Evolutionary conservation across 2,329 filamentous ascomycete species (phyloP), one percentile per base, ranked within the genome.

Genomic region (Amylocarpus encephaloides): DNA sequence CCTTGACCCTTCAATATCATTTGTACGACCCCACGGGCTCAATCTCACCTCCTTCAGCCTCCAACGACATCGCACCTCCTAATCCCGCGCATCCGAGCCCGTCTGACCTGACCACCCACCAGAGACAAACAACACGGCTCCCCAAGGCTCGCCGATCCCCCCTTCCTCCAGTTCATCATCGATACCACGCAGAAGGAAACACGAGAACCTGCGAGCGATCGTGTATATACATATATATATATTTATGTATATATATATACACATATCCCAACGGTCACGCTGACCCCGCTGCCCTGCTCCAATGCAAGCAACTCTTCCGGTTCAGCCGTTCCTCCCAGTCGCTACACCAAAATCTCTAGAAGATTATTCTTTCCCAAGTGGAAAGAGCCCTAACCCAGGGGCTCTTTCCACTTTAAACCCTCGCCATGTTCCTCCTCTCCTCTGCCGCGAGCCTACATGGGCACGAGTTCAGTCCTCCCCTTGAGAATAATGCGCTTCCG

Each of bases 391-490:
- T 38, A 35, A 46, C 56, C 18, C 5, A 58, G 55, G 52, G 48
- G 51, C 45, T 50, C 43, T 49, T 59, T 59, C 57, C 53, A 22
- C 47, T 32, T 47, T 40, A 43, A 52, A 6, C 30, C n/a, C 12
- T 47, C 52, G 62, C 39, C 41, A 66, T 66, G 64, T 60, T 66
- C 41, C 43, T 66, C 29, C 61, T 65, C 46, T 62, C 58, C 6
- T 46, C 36, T 12, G 64, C 58, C 35, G 57, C 60, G 36, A 54
- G 51, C 30, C 54, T 63, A 34, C 64, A 64, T 42, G 51, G 52
- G 5, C 63, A 65, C 54, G 63, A 65, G 46, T 66, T 55, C 13
- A 52, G 36, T 49, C 40, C 40, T 15, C 49, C 59, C 51, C 10
- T 18, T 43, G 50, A 56, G 46, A 52, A 43, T 46, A 55, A 51